Evolutionary conservation across 2,329 filamentous ascomycete species (phyloP).

Genomic region (Fusarium sp.): DNA sequence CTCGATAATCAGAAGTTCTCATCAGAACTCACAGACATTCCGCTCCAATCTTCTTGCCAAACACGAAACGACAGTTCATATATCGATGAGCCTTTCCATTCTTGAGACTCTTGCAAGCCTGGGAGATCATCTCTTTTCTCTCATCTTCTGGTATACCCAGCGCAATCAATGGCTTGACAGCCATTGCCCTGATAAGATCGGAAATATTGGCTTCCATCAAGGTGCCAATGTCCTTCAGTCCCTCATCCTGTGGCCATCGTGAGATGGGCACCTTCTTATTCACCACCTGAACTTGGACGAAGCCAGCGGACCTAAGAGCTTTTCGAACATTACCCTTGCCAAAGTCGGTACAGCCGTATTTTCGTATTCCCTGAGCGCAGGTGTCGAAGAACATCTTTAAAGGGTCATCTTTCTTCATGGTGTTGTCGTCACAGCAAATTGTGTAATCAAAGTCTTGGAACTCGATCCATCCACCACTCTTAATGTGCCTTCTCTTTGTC

Average conservation of each 20-base stretch:
- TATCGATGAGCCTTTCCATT: conserved; percentile 57
- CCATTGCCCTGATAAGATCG: conserved; percentile 58
- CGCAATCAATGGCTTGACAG: conserved; percentile 57
- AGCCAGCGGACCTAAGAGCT: conserved; percentile 57
- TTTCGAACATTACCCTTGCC: conserved; percentile 52
- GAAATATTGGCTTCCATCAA: conserved; percentile 59
- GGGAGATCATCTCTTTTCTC: conserved; percentile 51
- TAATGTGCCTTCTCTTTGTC: conserved; percentile 53
- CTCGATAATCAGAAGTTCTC: background rate
- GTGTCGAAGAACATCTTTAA: conserved; percentile 52
- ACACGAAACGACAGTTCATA: conserved; percentile 57
- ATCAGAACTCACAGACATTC: background rate
- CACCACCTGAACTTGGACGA: conserved; percentile 57
- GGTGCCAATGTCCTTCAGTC: conserved; percentile 57
- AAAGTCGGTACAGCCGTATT: conserved; percentile 57
- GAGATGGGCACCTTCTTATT: conserved; percentile 61
- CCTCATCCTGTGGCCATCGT: conserved; percentile 58
- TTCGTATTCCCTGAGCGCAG: conserved; percentile 49
- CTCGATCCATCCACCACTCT: conserved; percentile 65
- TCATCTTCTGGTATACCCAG: conserved; percentile 53
- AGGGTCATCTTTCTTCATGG: conserved; percentile 57
- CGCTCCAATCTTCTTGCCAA: conserved; percentile 56
- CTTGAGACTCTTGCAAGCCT: conserved; percentile 52
- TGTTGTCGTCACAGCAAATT: conserved; percentile 59
- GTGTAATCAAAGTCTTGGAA: conserved; percentile 60